Evolutionary conservation across 192 early-diverging fungal species (phyloP), one percentile per base, ranked within the genome.

Genomic region (Coemansia sp.): DNA sequence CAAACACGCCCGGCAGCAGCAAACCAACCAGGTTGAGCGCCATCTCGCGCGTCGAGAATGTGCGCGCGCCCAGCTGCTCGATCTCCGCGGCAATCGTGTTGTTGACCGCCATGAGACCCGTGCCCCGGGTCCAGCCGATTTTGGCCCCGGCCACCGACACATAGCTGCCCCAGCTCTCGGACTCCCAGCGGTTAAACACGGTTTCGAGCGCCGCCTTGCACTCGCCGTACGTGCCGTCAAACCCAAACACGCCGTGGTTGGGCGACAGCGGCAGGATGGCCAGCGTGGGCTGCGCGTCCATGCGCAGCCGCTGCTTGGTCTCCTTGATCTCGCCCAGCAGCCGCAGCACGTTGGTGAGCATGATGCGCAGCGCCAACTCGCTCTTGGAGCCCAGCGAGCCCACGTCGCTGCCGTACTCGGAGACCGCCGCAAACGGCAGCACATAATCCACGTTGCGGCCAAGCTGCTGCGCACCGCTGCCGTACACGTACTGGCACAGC

Each of bases 111-210:
- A 97, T 97, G 52, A 97, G 80, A 21, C 91, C 91, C 32, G 94
- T 97, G 52, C 93, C 93, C 66, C 94, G 87, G 38, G 94, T 97
- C 94, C 94, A 97, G 46, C 94, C 94, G 73, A 97, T 95, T 46
- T 91, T 85, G 35, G 94, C 92, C 54, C 92, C 94, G 36, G 88
- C 82, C 23, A 97, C 87, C 26, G 84, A 79, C 36, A 97, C 67
- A 71, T 90, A 88, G 53, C 80, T 71, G 53, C 82, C 83, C 94
- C 94, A 97, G 32, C 66, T 70, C 38, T 97, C 94, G 26, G 92
- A 87, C 42, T 82, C 80, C 88, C 90, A 95, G 53, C 92, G 82
- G 81, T 92, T 92, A 58, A 97, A 82, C 57, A 91, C 76, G 15
- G 94, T 93, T 75, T 97, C 91, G 34, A 97, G 84, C 34, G 85